These are phyloP conservation scores for Hypoxylon rickii DNA, from an alignment of 495 filamentous ascomycete genomes.

Conservation along the genomic window DNA sequence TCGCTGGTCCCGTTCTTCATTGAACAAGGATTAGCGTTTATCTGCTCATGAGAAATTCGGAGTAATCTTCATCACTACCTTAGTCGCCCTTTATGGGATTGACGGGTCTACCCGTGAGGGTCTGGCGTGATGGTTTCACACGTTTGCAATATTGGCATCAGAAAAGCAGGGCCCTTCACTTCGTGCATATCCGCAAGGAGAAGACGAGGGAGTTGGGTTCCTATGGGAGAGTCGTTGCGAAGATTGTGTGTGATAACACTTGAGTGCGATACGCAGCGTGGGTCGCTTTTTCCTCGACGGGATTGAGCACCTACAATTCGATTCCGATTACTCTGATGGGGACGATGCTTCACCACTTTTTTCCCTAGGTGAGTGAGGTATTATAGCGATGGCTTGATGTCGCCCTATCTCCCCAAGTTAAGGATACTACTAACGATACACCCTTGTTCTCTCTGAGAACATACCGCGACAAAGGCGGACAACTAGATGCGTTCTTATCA, in stretches of 20 bases:
- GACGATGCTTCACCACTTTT: constrained; percentile 53
- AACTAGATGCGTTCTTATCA: background rate
- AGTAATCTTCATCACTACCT: constrained; percentile 84
- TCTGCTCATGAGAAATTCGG: constrained; percentile 99
- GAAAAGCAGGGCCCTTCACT: constrained; percentile 79
- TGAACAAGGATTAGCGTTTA: constrained; percentile 35
- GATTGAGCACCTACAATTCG: constrained; percentile 74
- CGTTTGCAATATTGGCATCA: constrained; percentile 96
- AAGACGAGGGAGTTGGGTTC: constrained; percentile 48
- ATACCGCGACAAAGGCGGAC: background rate
- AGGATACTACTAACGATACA: constrained; percentile 50
- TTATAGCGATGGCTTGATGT: constrained; percentile 4
- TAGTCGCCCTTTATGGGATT: constrained; percentile 43
- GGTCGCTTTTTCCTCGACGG: constrained; percentile 44
- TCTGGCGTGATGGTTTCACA: constrained; percentile 76
- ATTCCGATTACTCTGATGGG: constrained; percentile 69
- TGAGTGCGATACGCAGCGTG: constrained; percentile 99
- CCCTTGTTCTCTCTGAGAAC: background rate
- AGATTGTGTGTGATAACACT: constrained; percentile 91
- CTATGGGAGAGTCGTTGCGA: constrained; percentile 91
- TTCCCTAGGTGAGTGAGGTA: constrained; percentile 63
- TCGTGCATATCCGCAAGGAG: constrained; percentile 48
- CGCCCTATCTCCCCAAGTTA: background rate
- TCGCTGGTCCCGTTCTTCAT: constrained; percentile 37
- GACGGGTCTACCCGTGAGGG: constrained; percentile 82